phyloP scores from a whole-genome alignment of 441 rosid genomes.

The Populus trichocarpa region DNA sequence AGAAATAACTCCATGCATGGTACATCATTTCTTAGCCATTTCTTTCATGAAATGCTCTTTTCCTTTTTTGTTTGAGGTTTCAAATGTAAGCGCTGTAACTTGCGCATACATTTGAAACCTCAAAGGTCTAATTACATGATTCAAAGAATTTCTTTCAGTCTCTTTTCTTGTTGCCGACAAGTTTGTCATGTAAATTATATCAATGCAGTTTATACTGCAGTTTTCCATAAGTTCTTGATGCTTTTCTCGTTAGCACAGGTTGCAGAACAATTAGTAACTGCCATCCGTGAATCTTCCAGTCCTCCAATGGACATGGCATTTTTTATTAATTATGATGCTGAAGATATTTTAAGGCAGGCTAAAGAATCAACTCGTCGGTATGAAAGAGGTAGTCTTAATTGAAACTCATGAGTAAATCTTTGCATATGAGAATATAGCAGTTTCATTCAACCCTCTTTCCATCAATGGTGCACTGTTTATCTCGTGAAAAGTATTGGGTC shows the following conservation, averaged over 20 bases:
- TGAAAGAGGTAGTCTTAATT: constrained; percentile 36
- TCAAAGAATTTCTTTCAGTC: too few relatives aligned
- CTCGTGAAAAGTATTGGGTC: too few relatives aligned
- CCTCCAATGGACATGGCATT: constrained; percentile 50
- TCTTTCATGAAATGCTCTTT: neutral
- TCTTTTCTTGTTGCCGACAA: too few relatives aligned
- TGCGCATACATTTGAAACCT: too few relatives aligned
- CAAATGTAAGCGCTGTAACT: too few relatives aligned
- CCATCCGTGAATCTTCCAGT: constrained; percentile 39
- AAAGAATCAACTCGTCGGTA: constrained; percentile 50
- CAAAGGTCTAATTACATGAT: too few relatives aligned
- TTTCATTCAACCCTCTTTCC: too few relatives aligned
- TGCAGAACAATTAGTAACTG: constrained; percentile 50
- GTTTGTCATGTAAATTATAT: too few relatives aligned
- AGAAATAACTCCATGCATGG: constrained; percentile 47
- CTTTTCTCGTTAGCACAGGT: constrained; percentile 27
- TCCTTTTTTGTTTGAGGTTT: too few relatives aligned
- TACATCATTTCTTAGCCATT: neutral
- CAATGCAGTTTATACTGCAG: too few relatives aligned
- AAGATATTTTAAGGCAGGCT: constrained; percentile 61
- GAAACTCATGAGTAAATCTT: neutral
- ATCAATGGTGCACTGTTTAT: too few relatives aligned
- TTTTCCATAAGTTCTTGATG: neutral
- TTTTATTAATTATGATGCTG: constrained; percentile 42
- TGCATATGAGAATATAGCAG: neutral